phyloP scores from a whole-genome alignment of 306 rosid species.

The Purshia tridentata region DNA sequence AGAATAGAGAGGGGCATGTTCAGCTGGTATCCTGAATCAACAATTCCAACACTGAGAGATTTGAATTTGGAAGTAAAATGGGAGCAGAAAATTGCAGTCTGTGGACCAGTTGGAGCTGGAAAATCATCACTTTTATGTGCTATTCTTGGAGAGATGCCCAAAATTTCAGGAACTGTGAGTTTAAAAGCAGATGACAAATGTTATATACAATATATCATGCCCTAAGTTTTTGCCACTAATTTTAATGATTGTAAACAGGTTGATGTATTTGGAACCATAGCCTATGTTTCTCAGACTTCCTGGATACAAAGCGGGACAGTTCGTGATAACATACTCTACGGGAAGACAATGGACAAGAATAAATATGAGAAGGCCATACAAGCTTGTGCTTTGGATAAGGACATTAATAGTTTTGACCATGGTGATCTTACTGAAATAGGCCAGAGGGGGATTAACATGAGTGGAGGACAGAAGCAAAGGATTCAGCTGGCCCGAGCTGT shows the following conservation, averaged over 20 bases:
- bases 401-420: slow-evolving; percentile 54
- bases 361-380: slow-evolving; percentile 58
- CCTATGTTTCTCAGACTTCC: slow-evolving; percentile 73
- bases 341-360: slow-evolving; percentile 60
- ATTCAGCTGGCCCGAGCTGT: slow-evolving; percentile 84
- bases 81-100: slow-evolving; percentile 69
- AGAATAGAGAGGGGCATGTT: slow-evolving; percentile 51
- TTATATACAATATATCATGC: slow-evolving; percentile 4
- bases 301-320: slow-evolving; percentile 93
- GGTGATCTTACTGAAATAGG: slow-evolving; percentile 91
- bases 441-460: slow-evolving; percentile 83
- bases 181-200: neutral
- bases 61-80: slow-evolving; percentile 43
- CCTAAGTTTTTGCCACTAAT: slow-evolving; percentile 13
- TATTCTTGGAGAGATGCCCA: slow-evolving; percentile 69
- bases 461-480: slow-evolving; percentile 92
- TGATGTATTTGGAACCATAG: slow-evolving; percentile 51
- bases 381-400: slow-evolving; percentile 71
- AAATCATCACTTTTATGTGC: slow-evolving; percentile 77
- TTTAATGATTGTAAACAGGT: slow-evolving; percentile 41
- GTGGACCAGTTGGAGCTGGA: slow-evolving; percentile 84
- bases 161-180: slow-evolving; percentile 71
- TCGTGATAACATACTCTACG: slow-evolving; percentile 65
- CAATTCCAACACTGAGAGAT: slow-evolving; percentile 43
- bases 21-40: slow-evolving; percentile 59